These are phyloP conservation scores for Babesia sp. DNA, from an alignment of 169 alveolate genomes.

Conservation along the genomic window DNA sequence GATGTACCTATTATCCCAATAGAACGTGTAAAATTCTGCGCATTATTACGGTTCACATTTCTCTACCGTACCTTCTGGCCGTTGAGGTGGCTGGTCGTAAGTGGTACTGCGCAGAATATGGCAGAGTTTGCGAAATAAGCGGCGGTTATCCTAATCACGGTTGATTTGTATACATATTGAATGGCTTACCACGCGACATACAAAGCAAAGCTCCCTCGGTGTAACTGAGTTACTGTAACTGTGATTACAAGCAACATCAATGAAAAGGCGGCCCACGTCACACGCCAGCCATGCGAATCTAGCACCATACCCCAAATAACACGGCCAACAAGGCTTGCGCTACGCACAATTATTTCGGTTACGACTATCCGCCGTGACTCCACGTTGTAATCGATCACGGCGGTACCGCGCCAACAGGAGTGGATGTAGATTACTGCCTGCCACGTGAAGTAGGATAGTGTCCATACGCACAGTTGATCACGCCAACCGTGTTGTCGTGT, in stretches of 20 bases:
- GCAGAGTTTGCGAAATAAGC: slow-evolving; percentile 62
- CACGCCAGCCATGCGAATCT: slow-evolving; percentile 60
- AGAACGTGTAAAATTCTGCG: slow-evolving; percentile 35
- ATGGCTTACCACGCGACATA: slow-evolving; percentile 47
- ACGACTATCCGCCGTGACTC: slow-evolving; percentile 3
- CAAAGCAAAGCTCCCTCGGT: slow-evolving; percentile 21
- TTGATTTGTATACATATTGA: neutral
- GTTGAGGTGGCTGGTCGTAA: slow-evolving; percentile 43
- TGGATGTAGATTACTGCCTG: slow-evolving; percentile 49
- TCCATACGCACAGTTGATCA: slow-evolving; percentile 40
- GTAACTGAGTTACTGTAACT: slow-evolving; percentile 13
- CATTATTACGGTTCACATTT: neutral
- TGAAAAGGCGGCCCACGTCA: slow-evolving; percentile 38
- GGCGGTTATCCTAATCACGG: slow-evolving; percentile 31
- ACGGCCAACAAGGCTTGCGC: slow-evolving; percentile 45
- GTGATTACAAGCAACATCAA: slow-evolving; percentile 18
- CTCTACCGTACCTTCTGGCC: slow-evolving; percentile 41
- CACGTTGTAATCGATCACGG: slow-evolving; percentile 35
- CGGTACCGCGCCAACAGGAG: slow-evolving; percentile 57
- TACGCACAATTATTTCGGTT: slow-evolving; percentile 7
- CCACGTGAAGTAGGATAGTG: slow-evolving; percentile 46
- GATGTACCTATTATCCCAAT: slow-evolving; percentile 53
- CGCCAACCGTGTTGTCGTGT: slow-evolving; percentile 1
- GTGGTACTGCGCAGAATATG: slow-evolving; percentile 43
- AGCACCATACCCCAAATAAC: slow-evolving; percentile 60